Evolutionary conservation across 2,329 filamentous ascomycete genomes (phyloP).

Genomic region (Paecilomyces formosus): DNA sequence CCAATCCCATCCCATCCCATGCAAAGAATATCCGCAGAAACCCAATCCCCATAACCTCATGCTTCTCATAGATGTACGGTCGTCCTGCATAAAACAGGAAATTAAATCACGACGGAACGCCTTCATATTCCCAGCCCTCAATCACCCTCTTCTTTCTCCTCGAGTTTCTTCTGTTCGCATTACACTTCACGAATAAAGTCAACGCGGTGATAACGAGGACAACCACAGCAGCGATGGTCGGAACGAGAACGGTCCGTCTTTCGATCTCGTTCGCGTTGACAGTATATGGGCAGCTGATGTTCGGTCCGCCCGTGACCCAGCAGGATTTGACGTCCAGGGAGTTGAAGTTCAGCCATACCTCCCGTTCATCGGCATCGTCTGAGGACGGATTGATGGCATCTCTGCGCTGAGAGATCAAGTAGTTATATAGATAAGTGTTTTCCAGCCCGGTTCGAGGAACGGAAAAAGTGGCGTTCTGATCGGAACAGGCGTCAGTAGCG

Average conservation of each 20-base stretch:
- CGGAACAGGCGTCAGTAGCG: slow-evolving; percentile 41
- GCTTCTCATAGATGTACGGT: no score
- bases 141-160: slow-evolving; percentile 44
- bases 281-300: slow-evolving; percentile 53
- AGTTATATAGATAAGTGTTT: slow-evolving; percentile 51
- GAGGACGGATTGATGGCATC: slow-evolving; percentile 17
- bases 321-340: slow-evolving; percentile 49
- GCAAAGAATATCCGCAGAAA: no score
- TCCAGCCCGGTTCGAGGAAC: slow-evolving; percentile 57
- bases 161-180: slow-evolving; percentile 50
- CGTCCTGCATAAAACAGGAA: neutral
- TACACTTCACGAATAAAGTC: slow-evolving; percentile 58
- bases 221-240: slow-evolving; percentile 55
- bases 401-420: slow-evolving; percentile 24
- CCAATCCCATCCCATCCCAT: no score
- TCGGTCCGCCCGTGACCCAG: slow-evolving; percentile 53
- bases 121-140: slow-evolving; percentile 60
- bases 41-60: no score
- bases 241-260: slow-evolving; percentile 49
- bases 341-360: slow-evolving; percentile 56
- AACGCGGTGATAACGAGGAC: slow-evolving; percentile 54
- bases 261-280: slow-evolving; percentile 35
- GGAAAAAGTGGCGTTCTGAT: slow-evolving; percentile 41
- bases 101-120: slow-evolving; percentile 46
- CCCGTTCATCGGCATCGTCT: slow-evolving; percentile 17